Evolutionary conservation across 2,329 filamentous ascomycete genomes (phyloP).

Genomic region (Fusarium praegraminearum): DNA sequence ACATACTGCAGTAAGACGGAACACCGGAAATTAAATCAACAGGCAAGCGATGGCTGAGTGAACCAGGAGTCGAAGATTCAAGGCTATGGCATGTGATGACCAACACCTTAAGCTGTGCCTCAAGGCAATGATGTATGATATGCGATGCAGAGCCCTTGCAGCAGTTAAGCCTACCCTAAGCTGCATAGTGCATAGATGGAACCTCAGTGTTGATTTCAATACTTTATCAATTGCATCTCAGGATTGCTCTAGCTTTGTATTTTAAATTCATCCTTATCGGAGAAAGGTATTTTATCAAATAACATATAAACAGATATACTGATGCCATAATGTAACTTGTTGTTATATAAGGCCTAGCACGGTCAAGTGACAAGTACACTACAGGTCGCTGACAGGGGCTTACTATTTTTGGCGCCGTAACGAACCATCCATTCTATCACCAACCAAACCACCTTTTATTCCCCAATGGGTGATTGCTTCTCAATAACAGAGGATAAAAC

Average conservation of each 20-base stretch:
- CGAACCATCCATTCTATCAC: background rate
- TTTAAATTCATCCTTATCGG: too few species aligned
- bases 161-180: background rate
- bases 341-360: background rate
- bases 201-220: background rate
- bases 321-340: background rate
- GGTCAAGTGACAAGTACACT: conserved; percentile 38
- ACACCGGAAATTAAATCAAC: background rate
- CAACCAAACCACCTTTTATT: background rate
- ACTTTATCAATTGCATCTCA: too few species aligned
- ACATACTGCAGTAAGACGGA: conserved; percentile 1
- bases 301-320: too few species aligned
- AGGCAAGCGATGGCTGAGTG: background rate
- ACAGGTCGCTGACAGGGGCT: background rate
- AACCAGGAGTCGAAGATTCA: background rate
- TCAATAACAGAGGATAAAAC: background rate
- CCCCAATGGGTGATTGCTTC: background rate
- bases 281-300: background rate
- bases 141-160: background rate
- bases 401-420: conserved; percentile 32
- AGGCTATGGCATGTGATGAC: background rate
- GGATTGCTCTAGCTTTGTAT: background rate
- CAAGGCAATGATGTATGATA: background rate
- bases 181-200: background rate
- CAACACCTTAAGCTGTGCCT: background rate